Base-by-base conservation (phyloP, 2,329 filamentous ascomycete genomes). In the Botrytis aclada region DNA sequence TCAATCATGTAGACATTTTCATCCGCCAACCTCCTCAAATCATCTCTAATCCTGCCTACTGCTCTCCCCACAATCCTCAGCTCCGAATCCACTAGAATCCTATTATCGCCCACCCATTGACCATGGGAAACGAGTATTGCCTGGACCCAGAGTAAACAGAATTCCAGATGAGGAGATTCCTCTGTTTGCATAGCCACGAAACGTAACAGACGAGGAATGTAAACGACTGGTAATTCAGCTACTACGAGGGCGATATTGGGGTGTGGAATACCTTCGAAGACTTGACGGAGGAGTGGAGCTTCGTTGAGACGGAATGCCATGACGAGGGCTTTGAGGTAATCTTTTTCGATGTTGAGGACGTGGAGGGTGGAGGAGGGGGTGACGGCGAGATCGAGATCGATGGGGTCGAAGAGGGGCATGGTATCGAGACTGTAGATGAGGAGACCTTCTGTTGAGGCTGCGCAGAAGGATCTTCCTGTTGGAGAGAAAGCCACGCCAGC, bases 241-340 rank as follows among this genome's bases (percentile, higher is more conserved):
- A 97, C 93, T 0, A 97, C 90, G 14, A 97, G 88, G 0, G 88
- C 80, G 64, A 98, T 92, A 76, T 95, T 92, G 3, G 85, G 82
- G 60, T 91, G 86, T 1, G 96, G 95, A 37, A 95, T 91, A 3
- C 89, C 88, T 82, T 97, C 92, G 83, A 97, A 98, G 29, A 98
- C 93, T 71, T 90, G 90, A 78, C 92, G 92, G 75, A 98, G 89
- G 64, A 99, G 86, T 34, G 90, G 89, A 7, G 90, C 87, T 81
- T 97, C 93, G 83, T 97, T 98, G 73, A 99, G 90, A 9, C 97
- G 92, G 86, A 99, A 99, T 1, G 95, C 92, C 96, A 99, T 99
- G 76, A 98, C 90, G 9, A 99, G 85, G 1, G 96, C 95, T 83
- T 96, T 97, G 76, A 98, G 88, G 82, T 93, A 97, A 80, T 97